Evolutionary conservation across 352 stramenopile species (phyloP).

Genomic region (Pythium rhizo-oryzae): DNA sequence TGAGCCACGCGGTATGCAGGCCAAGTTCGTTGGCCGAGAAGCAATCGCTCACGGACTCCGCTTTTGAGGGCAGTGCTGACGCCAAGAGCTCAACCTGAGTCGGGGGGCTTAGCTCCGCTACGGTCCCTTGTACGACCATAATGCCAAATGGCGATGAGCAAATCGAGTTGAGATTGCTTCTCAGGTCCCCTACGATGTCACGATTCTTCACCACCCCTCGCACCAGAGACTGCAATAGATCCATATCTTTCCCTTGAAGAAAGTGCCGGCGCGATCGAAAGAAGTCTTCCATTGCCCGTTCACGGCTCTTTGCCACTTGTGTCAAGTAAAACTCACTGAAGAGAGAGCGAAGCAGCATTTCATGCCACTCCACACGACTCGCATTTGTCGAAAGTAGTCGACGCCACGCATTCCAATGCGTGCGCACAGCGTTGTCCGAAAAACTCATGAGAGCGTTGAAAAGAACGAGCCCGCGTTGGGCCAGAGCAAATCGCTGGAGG

Average conservation of each 20-base stretch:
- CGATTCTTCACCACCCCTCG: slow-evolving; percentile 51
- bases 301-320: slow-evolving; percentile 47
- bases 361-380: slow-evolving; percentile 46
- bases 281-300: slow-evolving; percentile 49
- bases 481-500: slow-evolving; percentile 44
- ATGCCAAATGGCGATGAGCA: slow-evolving; percentile 44
- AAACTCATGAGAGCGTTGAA: slow-evolving; percentile 40
- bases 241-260: slow-evolving; percentile 36
- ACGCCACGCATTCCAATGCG: slow-evolving; percentile 24
- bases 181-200: slow-evolving; percentile 25
- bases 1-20: slow-evolving; percentile 61
- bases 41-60: slow-evolving; percentile 19
- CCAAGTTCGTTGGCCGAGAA: neutral
- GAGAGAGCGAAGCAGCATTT: slow-evolving; percentile 41
- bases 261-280: slow-evolving; percentile 53
- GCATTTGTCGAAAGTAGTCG: slow-evolving; percentile 11
- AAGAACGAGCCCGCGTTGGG: slow-evolving; percentile 56
- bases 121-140: slow-evolving; percentile 49
- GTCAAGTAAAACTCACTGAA: slow-evolving; percentile 74
- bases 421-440: slow-evolving; percentile 1
- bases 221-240: slow-evolving; percentile 43
- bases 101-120: slow-evolving; percentile 11
- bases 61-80: neutral
- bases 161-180: slow-evolving; percentile 36
- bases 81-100: slow-evolving; percentile 35